Base-by-base conservation (phyloP, 2,329 filamentous ascomycete genomes). In the Coniochaeta sp. region DNA sequence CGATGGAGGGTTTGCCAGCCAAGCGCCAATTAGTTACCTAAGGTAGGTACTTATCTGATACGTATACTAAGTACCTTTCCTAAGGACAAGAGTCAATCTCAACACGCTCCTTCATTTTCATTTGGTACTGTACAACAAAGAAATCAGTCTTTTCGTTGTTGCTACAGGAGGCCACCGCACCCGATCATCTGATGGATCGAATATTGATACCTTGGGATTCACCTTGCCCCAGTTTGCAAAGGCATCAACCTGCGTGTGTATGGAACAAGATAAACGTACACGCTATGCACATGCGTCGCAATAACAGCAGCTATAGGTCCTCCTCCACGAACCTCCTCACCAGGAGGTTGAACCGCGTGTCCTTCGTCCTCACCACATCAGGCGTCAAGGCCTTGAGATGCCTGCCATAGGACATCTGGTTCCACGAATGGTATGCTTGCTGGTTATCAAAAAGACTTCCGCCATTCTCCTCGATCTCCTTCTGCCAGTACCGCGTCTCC, bases 401-500 rank as follows among this genome's bases (percentile, higher is more conserved):
- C 11, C 69, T 63, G 40, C 71, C 67, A 69, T 69, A 73, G 0
- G 74, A 69, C 67, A 73, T 71, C 66, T 76, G 73, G 47, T 69
- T 72, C 73, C 74, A 76, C 14, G 71, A 69, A 60, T 75, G 73
- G 59, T 74, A 75, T 6, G 72, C 73, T 17, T 75, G 65, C 64
- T 76, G 73, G 58, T 72, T 68, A 24, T 66, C 65, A 38, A 71
- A 74, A 33, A 76, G 62, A 14, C 70, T 70, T 1, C 74, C 73
- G 3, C 68, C 68, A 50, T 74, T 70, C 12, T 62, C 63, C 12
- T 68, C 61, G 28, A 76, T 67, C 62, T 68, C 66, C 14, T 60
- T 62, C 1, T 70, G 52, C 68, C 72, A 73, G 24, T 67, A 67
- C 14, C 63, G 61, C 1, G 71, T 69, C 59, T 73, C 68, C 5